These are phyloP conservation scores for Calycina marina DNA, from an alignment of 2,329 filamentous ascomycete species.

Conservation along the genomic window DNA sequence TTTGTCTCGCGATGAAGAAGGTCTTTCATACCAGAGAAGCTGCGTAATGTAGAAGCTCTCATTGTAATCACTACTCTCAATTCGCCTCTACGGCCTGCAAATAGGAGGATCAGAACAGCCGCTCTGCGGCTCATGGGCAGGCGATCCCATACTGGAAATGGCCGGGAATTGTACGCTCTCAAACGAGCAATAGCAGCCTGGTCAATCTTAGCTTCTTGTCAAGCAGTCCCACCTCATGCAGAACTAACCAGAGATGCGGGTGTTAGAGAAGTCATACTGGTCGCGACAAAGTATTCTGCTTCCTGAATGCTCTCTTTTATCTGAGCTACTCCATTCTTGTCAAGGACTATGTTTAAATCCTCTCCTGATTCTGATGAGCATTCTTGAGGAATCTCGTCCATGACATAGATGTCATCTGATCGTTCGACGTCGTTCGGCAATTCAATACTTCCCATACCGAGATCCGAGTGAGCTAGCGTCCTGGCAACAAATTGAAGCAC, in stretches of 20 bases:
- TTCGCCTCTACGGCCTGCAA: constrained; percentile 69
- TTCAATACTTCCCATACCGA: no score
- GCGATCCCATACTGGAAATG: constrained; percentile 46
- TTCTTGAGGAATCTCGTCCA: no score
- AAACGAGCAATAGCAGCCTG: constrained; percentile 36
- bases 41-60: constrained; percentile 47
- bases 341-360: no score
- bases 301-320: constrained; percentile 19
- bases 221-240: constrained; percentile 3
- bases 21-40: constrained; percentile 49
- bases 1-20: neutral
- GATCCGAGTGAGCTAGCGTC: no score
- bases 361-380: no score
- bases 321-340: constrained; percentile 21
- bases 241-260: constrained; percentile 19
- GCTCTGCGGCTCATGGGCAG: constrained; percentile 55
- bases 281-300: constrained; percentile 21
- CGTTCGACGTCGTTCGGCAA: no score
- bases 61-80: constrained; percentile 58
- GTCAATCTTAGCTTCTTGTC: neutral
- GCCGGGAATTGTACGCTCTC: constrained; percentile 43
- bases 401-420: neutral
- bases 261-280: constrained; percentile 21
- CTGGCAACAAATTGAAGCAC: no score
- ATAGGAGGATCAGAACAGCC: constrained; percentile 77